Evolutionary conservation across 2,329 filamentous ascomycete species (phyloP).

Genomic region (Arachnomyces sp.): DNA sequence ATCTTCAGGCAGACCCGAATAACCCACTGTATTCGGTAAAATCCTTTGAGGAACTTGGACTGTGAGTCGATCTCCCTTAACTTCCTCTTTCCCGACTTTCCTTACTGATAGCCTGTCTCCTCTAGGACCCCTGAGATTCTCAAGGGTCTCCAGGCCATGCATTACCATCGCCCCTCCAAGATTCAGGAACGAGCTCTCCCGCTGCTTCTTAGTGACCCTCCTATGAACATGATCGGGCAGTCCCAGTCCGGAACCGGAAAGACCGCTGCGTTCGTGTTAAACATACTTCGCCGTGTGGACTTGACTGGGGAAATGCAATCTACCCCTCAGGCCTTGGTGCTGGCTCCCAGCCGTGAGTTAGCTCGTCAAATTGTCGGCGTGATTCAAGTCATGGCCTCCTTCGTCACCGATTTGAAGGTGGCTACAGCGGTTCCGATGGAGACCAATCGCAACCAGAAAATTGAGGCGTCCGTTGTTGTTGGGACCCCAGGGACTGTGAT

Average conservation of each 20-base stretch:
- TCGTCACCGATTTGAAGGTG: conserved; percentile 66
- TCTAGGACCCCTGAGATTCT: conserved; percentile 57
- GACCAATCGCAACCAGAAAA: conserved; percentile 57
- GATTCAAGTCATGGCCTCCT: conserved; percentile 73
- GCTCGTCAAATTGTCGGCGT: conserved; percentile 91
- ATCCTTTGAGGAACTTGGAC: conserved; percentile 74
- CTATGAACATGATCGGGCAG: conserved; percentile 90
- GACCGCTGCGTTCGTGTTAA: conserved; percentile 91
- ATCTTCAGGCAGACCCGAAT: conserved; percentile 76
- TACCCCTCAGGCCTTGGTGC: conserved; percentile 72
- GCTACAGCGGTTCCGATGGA: conserved; percentile 76
- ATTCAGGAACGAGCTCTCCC: conserved; percentile 94
- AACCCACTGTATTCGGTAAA: conserved; percentile 82
- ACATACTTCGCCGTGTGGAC: conserved; percentile 81
- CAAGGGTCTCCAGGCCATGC: conserved; percentile 69
- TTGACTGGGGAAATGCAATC: conserved; percentile 49
- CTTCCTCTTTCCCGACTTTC: conserved; percentile 3
- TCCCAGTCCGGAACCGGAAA: conserved; percentile 99
- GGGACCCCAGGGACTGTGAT: conserved; percentile 90
- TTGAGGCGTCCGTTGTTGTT: conserved; percentile 74
- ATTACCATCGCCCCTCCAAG: conserved; percentile 92
- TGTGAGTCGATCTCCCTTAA: conserved; percentile 53
- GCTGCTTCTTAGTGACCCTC: conserved; percentile 77
- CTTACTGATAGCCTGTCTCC: conserved; percentile 3
- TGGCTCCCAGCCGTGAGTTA: conserved; percentile 89